These are phyloP conservation scores for Penicillium flavigenum DNA, from an alignment of 495 filamentous ascomycete species.

Conservation along the genomic window DNA sequence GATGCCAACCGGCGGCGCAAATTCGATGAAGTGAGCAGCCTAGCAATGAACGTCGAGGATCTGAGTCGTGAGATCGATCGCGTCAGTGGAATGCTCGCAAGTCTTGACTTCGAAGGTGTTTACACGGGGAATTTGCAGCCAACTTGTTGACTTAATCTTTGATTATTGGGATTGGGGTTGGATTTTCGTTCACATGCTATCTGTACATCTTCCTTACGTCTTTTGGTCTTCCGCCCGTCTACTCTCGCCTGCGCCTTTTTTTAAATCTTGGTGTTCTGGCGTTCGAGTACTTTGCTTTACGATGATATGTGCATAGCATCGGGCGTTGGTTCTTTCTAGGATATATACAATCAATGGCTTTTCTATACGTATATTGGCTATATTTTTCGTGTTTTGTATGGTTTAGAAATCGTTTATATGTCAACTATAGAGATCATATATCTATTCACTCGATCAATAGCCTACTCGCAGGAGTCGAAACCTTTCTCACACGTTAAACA, in stretches of 20 bases:
- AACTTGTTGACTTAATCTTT: constrained; percentile 15
- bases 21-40: constrained; percentile 84
- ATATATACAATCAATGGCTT: constrained; percentile 14
- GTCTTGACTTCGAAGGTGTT: constrained; percentile 52
- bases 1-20: constrained; percentile 76
- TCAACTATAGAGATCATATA: neutral
- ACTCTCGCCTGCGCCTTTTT: constrained; percentile 5
- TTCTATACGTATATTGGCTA: neutral
- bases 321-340: constrained; percentile 24
- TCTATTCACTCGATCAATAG: neutral
- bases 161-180: neutral
- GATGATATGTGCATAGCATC: constrained; percentile 31
- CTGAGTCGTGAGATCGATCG: constrained; percentile 78
- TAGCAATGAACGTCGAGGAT: constrained; percentile 81
- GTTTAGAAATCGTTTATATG: neutral
- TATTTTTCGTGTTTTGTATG: neutral
- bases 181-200: neutral
- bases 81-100: constrained; percentile 52
- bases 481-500: neutral
- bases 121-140: constrained; percentile 40
- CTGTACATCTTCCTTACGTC: neutral
- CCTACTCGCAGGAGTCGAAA: neutral
- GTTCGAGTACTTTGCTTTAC: constrained; percentile 19
- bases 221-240: neutral
- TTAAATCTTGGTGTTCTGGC: constrained; percentile 10